Evolutionary conservation across 176 grass and related monocot species (phyloP).

Genomic region (Triticum turgidum): DNA sequence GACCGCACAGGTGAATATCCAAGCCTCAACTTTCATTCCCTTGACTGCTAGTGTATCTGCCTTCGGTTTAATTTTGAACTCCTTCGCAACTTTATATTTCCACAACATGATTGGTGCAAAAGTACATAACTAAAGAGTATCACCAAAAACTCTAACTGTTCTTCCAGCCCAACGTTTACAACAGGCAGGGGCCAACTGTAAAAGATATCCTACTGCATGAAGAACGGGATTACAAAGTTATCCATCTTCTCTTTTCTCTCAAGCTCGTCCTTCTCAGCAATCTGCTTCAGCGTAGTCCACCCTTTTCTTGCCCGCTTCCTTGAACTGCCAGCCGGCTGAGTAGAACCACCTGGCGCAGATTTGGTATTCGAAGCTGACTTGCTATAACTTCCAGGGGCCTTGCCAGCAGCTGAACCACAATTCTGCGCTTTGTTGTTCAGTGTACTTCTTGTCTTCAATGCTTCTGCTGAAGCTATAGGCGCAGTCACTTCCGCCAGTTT

Average conservation of each 20-base stretch:
- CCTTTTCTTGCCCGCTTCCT: slow-evolving; percentile 75
- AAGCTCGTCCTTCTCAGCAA: slow-evolving; percentile 53
- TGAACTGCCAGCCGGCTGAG: slow-evolving; percentile 33
- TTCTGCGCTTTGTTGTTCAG: slow-evolving; percentile 20
- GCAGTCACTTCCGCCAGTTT: slow-evolving; percentile 4
- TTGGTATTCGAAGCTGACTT: slow-evolving; percentile 15
- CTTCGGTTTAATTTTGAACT: too few species aligned
- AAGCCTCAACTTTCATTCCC: too few species aligned
- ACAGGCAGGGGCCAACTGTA: not conserved
- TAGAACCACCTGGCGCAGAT: slow-evolving; percentile 7
- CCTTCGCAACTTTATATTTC: too few species aligned
- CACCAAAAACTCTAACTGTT: too few species aligned
- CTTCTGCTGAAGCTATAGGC: slow-evolving; percentile 14
- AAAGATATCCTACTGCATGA: slow-evolving; percentile 33
- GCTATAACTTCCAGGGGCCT: slow-evolving; percentile 6
- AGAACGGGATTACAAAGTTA: slow-evolving; percentile 68
- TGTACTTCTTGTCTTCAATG: slow-evolving; percentile 17
- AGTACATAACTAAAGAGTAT: too few species aligned
- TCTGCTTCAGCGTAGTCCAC: slow-evolving; percentile 76
- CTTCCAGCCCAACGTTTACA: too few species aligned
- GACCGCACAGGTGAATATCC: too few species aligned
- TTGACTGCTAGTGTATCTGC: too few species aligned
- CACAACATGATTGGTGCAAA: too few species aligned
- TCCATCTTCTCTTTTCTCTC: slow-evolving; percentile 52
- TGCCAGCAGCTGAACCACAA: slow-evolving; percentile 30